Percentiles rank a stretch among this genome's conserved stretches.
phyloP scores from a whole-genome alignment of 805 yeast genomes.

The Myxozyma neotropica region DNA sequence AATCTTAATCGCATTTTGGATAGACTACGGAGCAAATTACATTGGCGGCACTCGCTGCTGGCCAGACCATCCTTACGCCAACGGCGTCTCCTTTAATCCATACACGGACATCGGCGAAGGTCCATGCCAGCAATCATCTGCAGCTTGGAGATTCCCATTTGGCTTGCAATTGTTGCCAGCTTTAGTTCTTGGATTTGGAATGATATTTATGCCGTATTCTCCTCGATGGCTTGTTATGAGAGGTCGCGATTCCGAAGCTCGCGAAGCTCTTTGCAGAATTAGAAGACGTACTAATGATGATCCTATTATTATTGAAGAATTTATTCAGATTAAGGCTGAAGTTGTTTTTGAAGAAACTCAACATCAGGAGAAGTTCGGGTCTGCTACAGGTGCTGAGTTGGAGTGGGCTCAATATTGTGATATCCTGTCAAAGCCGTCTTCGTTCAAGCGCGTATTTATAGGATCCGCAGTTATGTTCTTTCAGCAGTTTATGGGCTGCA shows the following conservation, averaged over 20 bases:
- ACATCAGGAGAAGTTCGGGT: slow-evolving; percentile 7
- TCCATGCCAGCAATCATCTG: slow-evolving; percentile 35
- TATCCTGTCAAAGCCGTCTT: neutral
- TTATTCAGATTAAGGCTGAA: slow-evolving; percentile 14
- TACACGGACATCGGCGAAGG: slow-evolving; percentile 14
- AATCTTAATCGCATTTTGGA: slow-evolving; percentile 42
- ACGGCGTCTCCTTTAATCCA: slow-evolving; percentile 23
- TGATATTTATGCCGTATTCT: slow-evolving; percentile 46
- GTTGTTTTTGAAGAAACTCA: slow-evolving; percentile 4
- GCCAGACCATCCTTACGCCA: slow-evolving; percentile 19
- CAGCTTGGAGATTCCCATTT: slow-evolving; percentile 68
- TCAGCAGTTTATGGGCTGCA: slow-evolving; percentile 31
- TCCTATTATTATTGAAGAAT: slow-evolving; percentile 26
- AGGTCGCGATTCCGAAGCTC: slow-evolving; percentile 58
- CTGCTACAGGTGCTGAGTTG: neutral
- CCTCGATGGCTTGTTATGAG: slow-evolving; percentile 61
- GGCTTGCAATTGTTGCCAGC: slow-evolving; percentile 58
- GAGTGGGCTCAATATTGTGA: slow-evolving; percentile 1
- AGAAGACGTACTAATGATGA: neutral
- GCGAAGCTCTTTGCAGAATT: slow-evolving; percentile 7
- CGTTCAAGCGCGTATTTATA: slow-evolving; percentile 11
- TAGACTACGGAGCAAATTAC: slow-evolving; percentile 48
- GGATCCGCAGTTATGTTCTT: slow-evolving; percentile 19
- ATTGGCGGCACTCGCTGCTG: slow-evolving; percentile 44
- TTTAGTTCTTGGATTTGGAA: slow-evolving; percentile 49